Evolutionary conservation across 371 early-diverging fungal species (phyloP), one percentile per base, ranked within the genome.

Genomic region (Choanephora cucurbitarum): DNA sequence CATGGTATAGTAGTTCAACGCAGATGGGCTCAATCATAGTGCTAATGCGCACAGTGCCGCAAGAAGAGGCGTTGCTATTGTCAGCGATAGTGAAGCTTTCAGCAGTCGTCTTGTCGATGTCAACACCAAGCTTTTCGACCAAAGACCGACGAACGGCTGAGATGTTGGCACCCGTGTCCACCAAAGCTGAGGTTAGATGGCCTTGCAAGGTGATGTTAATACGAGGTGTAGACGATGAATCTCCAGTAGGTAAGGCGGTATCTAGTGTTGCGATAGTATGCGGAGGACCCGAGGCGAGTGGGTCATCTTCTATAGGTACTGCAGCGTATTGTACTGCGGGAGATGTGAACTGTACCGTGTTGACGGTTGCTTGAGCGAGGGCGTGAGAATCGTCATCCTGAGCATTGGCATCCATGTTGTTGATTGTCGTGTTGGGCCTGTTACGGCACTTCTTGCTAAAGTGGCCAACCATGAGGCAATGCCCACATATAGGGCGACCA

Each of bases 371-470:
- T n/a, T n/a, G n/a, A n/a, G n/a, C n/a, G n/a, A 18, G 43, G 43
- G 19, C 15, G 43, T 43, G 3, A 19, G 17, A n/a, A n/a, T n/a
- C n/a, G n/a, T n/a, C n/a, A n/a, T n/a, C n/a, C n/a, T n/a, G n/a
- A n/a, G n/a, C n/a, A n/a, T n/a, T n/a, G n/a, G n/a, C n/a, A n/a
- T n/a, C n/a, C n/a, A n/a, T n/a, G n/a, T n/a, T n/a, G n/a, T n/a
- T n/a, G n/a, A n/a, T n/a, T n/a, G n/a, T n/a, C n/a, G n/a, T n/a
- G n/a, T n/a, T n/a, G n/a, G n/a, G n/a, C n/a, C n/a, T n/a, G n/a
- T n/a, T n/a, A n/a, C 39, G 40, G 23, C 55, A 46, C 37, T 55
- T 55, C 47, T 55, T 55, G 40, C 22, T 46, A 11, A 55, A 47
- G 24, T 55, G 55, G 2, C 55, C 55, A 6, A 23, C 55, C 11